Conservation (phyloP, 2,329 filamentous ascomycete species). For the Aspergillus sp. region DNA sequence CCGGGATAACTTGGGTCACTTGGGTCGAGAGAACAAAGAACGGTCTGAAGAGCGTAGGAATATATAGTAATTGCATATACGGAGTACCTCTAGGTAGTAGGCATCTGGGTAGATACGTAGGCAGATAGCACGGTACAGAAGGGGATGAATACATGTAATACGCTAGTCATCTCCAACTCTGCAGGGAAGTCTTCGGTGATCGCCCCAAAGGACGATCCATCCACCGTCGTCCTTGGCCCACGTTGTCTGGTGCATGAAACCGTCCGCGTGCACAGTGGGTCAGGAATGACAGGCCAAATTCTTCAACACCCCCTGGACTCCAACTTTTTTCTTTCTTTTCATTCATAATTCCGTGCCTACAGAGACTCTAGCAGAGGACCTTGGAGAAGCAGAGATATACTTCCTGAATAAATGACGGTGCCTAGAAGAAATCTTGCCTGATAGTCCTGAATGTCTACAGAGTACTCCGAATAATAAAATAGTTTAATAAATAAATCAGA, state of each 20-base stretch:
- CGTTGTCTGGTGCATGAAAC: slow-evolving; percentile 40
- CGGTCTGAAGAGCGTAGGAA: too few species aligned
- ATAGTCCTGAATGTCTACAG: too few species aligned
- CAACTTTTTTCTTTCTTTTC: slow-evolving; percentile 7
- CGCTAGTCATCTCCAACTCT: slow-evolving; percentile 7
- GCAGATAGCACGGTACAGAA: too few species aligned
- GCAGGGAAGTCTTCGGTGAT: slow-evolving; percentile 26
- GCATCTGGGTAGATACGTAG: too few species aligned
- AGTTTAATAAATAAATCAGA: slow-evolving; percentile 6
- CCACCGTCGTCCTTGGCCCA: slow-evolving; percentile 31
- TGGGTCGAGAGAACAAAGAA: too few species aligned
- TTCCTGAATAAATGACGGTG: too few species aligned
- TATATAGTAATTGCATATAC: too few species aligned
- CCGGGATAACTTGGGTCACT: too few species aligned
- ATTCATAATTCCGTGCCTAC: too few species aligned
- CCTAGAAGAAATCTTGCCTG: too few species aligned
- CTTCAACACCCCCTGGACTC: slow-evolving; percentile 25
- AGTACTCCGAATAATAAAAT: too few species aligned
- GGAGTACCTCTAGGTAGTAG: too few species aligned
- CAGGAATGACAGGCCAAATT: slow-evolving; percentile 37
- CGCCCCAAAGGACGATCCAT: slow-evolving; percentile 24
- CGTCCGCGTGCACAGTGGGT: slow-evolving; percentile 39
- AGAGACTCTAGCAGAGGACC: background rate
- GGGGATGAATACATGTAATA: background rate
- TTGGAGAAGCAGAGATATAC: slow-evolving; percentile 10